Evolutionary conservation across 1,139 yeast genomes (phyloP).

Genomic region (Lodderomyces oxycetoniae): DNA sequence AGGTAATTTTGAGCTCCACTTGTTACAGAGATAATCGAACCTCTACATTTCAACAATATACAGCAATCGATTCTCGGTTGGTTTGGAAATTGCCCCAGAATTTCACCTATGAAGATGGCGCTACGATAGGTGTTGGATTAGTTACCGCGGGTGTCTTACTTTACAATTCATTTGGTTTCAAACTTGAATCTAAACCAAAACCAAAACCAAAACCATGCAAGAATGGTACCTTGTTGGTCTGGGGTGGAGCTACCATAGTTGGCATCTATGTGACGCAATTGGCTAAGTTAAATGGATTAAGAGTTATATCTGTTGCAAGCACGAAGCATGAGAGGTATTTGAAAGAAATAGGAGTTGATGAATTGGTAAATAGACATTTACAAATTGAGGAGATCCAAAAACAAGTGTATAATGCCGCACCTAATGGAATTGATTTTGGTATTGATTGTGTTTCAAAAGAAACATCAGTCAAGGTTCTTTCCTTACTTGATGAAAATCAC

Average conservation of each 20-base stretch:
- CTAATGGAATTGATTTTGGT: constrained; percentile 27
- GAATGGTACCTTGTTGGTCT: constrained; percentile 28
- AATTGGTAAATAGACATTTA: constrained; percentile 33
- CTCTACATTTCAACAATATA: constrained; percentile 44
- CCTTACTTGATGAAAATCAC: constrained; percentile 18
- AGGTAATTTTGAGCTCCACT: constrained; percentile 41
- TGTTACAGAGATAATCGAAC: constrained; percentile 44
- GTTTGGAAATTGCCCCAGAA: constrained; percentile 36
- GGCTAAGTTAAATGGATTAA: constrained; percentile 35
- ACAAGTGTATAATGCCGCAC: constrained; percentile 13
- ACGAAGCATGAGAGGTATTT: constrained; percentile 28
- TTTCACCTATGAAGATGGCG: constrained; percentile 34
- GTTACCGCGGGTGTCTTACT: constrained; percentile 42
- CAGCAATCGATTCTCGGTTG: constrained; percentile 39
- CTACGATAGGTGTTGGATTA: constrained; percentile 45
- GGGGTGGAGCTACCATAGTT: constrained; percentile 50
- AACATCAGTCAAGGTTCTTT: constrained; percentile 29
- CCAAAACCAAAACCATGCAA: constrained; percentile 1
- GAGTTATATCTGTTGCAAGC: constrained; percentile 39
- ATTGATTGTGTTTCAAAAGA: constrained; percentile 44
- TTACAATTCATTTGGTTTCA: constrained; percentile 26
- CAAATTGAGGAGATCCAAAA: constrained; percentile 19
- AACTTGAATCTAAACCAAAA: constrained; percentile 6
- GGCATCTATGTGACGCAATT: constrained; percentile 41
- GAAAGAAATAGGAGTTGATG: constrained; percentile 34